These are phyloP conservation scores for Mycena epipterygia DNA, from an alignment of 768 basidiomycete genomes.

Conservation along the genomic window DNA sequence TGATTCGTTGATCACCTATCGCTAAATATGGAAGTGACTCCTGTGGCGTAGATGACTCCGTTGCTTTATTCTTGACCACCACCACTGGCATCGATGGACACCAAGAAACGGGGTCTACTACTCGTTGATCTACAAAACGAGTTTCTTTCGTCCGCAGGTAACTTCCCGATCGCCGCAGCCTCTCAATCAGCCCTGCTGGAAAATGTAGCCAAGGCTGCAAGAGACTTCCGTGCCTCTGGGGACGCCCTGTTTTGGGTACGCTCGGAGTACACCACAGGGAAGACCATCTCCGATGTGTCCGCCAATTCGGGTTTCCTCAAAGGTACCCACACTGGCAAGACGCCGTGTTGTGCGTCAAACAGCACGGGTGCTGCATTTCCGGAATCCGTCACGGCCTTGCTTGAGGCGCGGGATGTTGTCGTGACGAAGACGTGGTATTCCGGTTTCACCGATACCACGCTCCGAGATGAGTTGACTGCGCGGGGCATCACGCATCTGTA, in stretches of 20 bases:
- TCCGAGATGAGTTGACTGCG: slow-evolving; percentile 33
- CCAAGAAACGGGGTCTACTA: slow-evolving; percentile 36
- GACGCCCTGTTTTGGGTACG: slow-evolving; percentile 40
- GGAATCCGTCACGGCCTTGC: slow-evolving; percentile 31
- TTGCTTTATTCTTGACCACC: background rate
- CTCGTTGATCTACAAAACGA: slow-evolving; percentile 47
- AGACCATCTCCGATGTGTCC: background rate
- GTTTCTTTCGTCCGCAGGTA: slow-evolving; percentile 39
- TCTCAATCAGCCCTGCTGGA: slow-evolving; percentile 34
- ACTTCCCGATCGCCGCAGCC: slow-evolving; percentile 39
- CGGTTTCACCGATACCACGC: slow-evolving; percentile 43
- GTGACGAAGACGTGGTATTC: slow-evolving; percentile 45
- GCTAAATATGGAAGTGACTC: no score
- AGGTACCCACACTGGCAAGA: slow-evolving; percentile 42
- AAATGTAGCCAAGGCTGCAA: slow-evolving; percentile 31
- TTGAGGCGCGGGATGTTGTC: slow-evolving; percentile 27
- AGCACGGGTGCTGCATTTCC: slow-evolving; percentile 38
- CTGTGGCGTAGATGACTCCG: no score
- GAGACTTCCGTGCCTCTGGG: slow-evolving; percentile 32
- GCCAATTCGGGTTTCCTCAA: slow-evolving; percentile 31
- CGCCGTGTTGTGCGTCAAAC: slow-evolving; percentile 41
- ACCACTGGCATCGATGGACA: background rate
- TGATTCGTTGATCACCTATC: no score
- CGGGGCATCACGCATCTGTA: slow-evolving; percentile 39
- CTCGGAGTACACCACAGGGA: slow-evolving; percentile 36